Evolutionary conservation across 148 eudicot species (phyloP).

Genomic region (Rhododendron mucronatum): DNA sequence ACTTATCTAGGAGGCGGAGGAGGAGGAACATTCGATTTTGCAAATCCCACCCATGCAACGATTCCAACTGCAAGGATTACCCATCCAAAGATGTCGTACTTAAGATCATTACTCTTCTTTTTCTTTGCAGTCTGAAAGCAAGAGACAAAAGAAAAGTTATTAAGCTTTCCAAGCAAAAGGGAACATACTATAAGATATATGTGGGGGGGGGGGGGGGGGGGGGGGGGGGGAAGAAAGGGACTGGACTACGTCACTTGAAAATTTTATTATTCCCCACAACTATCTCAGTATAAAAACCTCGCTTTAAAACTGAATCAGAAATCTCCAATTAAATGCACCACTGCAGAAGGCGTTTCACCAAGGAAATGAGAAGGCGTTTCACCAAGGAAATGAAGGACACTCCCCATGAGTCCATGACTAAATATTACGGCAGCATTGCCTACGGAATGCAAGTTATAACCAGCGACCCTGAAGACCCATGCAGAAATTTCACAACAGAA

Average conservation of each 20-base stretch:
- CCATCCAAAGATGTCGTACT: conserved; percentile 57
- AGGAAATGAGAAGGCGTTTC: not conserved
- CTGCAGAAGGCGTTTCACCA: not conserved
- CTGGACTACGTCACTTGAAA: not conserved
- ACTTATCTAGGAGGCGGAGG: conserved; percentile 67
- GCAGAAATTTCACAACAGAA: not conserved
- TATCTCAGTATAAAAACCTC: not conserved
- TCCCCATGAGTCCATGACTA: not conserved
- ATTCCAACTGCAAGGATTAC: conserved; percentile 72
- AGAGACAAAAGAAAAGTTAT: not conserved
- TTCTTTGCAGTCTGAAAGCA: conserved; percentile 33
- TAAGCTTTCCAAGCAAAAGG: not conserved
- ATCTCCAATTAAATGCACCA: not conserved
- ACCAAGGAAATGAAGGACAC: not conserved
- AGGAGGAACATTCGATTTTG: conserved; percentile 68
- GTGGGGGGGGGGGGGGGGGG: no score
- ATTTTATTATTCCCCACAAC: not conserved
- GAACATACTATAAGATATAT: not conserved
- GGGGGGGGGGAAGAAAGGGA: not conserved
- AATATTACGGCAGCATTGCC: not conserved
- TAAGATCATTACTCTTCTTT: conserved; percentile 46
- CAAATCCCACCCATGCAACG: conserved; percentile 71
- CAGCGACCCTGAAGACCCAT: not conserved
- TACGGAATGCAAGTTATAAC: not conserved
- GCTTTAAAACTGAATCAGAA: not conserved